Percentiles rank a stretch among this genome's conserved stretches.
phyloP scores from a whole-genome alignment of 2,329 filamentous ascomycete genomes.

The Mollisia scopiformis region DNA sequence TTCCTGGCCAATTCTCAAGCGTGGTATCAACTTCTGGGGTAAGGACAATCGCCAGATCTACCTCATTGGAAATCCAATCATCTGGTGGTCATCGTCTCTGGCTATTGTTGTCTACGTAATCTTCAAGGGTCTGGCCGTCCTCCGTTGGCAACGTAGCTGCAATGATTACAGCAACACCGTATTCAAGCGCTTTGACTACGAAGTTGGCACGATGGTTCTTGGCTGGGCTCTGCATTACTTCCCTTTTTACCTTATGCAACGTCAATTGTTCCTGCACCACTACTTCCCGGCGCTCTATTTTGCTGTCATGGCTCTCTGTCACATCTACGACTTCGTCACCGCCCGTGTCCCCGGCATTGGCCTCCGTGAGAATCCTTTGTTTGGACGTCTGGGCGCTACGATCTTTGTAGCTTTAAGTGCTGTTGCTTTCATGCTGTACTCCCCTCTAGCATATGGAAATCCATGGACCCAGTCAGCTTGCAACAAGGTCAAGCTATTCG shows the following conservation, averaged over 20 bases:
- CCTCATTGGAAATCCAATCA: constrained; percentile 89
- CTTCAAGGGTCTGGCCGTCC: constrained; percentile 85
- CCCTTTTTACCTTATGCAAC: constrained; percentile 97
- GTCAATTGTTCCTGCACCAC: constrained; percentile 97
- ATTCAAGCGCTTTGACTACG: constrained; percentile 98
- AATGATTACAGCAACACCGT: constrained; percentile 79
- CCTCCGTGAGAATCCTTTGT: constrained; percentile 67
- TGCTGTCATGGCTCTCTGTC: constrained; percentile 84
- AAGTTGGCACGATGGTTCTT: constrained; percentile 86
- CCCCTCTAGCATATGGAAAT: constrained; percentile 91
- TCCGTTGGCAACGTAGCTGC: constrained; percentile 94
- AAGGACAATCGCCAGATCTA: constrained; percentile 94
- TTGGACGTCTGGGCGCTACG: constrained; percentile 76
- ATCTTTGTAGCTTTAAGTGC: constrained; percentile 75
- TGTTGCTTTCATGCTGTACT: constrained; percentile 79
- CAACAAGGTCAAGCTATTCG: constrained; percentile 82
- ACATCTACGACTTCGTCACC: constrained; percentile 84
- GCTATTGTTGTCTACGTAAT: constrained; percentile 76
- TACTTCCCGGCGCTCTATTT: constrained; percentile 98
- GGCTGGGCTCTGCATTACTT: constrained; percentile 99
- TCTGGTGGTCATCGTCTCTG: constrained; percentile 89
- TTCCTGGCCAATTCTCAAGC: constrained; percentile 88
- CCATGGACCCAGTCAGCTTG: constrained; percentile 90
- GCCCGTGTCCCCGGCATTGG: constrained; percentile 72
- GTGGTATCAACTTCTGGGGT: constrained; percentile 99